phyloP scores from a whole-genome alignment of 768 basidiomycete genomes.

The Lactarius tabidus region DNA sequence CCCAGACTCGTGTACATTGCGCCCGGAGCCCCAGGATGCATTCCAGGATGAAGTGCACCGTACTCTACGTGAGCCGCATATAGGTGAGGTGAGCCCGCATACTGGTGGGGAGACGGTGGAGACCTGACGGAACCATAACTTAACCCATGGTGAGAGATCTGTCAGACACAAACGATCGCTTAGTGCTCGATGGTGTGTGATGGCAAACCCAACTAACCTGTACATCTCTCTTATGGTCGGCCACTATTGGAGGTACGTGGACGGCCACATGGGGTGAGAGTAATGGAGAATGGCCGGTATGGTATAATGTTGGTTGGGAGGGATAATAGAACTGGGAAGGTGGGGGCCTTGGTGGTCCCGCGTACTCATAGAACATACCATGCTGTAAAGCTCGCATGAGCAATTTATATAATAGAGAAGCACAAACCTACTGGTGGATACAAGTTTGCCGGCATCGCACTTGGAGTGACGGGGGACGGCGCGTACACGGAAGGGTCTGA shows the following conservation, averaged over 20 bases:
- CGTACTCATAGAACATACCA: constrained; percentile 57
- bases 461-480: constrained; percentile 41
- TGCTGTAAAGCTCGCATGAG: constrained; percentile 40
- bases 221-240: constrained; percentile 54
- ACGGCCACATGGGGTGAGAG: constrained; percentile 44
- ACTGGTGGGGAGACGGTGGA: constrained; percentile 42
- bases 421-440: constrained; percentile 43
- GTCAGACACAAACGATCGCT: constrained; percentile 44
- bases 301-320: constrained; percentile 56
- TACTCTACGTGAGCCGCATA: constrained; percentile 50
- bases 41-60: constrained; percentile 42
- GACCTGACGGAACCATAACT: constrained; percentile 42
- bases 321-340: constrained; percentile 60
- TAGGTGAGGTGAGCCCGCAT: constrained; percentile 24
- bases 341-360: constrained; percentile 42
- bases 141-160: constrained; percentile 39
- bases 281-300: constrained; percentile 52
- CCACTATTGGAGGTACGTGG: constrained; percentile 38
- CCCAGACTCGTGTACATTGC: constrained; percentile 39
- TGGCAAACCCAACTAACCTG: constrained; percentile 40
- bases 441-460: constrained; percentile 41
- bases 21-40: constrained; percentile 29
- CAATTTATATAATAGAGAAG: constrained; percentile 42
- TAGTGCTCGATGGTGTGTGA: constrained; percentile 29
- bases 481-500: constrained; percentile 51